Conservation (phyloP, 2,329 filamentous ascomycete genomes). For the Trichoderma sp. region DNA sequence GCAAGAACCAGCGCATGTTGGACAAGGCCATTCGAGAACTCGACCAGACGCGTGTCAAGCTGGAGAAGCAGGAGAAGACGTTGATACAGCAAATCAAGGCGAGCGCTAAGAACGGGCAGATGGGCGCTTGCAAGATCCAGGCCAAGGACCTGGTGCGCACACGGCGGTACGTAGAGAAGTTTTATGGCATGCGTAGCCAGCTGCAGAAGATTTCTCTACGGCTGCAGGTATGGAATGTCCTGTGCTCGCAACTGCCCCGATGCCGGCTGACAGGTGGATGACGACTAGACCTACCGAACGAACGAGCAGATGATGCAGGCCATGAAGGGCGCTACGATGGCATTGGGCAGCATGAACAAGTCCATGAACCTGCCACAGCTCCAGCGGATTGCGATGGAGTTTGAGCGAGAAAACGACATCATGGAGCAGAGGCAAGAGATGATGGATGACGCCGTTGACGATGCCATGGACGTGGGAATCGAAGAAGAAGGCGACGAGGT, state of each 20-base stretch:
- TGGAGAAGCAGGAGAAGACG: slow-evolving; percentile 99
- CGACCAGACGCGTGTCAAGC: slow-evolving; percentile 89
- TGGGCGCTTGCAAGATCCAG: slow-evolving; percentile 98
- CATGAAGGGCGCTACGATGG: slow-evolving; percentile 95
- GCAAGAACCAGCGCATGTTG: slow-evolving; percentile 93
- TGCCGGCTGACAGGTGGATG: slow-evolving; percentile 25
- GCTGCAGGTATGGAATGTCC: slow-evolving; percentile 68
- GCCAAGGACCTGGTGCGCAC: slow-evolving; percentile 96
- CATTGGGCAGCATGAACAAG: slow-evolving; percentile 94
- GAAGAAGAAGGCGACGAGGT: slow-evolving; percentile 97
- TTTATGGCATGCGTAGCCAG: slow-evolving; percentile 97
- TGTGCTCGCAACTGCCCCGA: neutral
- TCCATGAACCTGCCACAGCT: slow-evolving; percentile 96
- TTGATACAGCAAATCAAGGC: slow-evolving; percentile 95
- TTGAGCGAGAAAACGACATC: slow-evolving; percentile 97
- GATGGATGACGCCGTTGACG: slow-evolving; percentile 99
- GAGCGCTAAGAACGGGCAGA: slow-evolving; percentile 95
- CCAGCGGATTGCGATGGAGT: slow-evolving; percentile 97
- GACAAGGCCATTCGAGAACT: slow-evolving; percentile 97
- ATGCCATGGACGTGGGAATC: slow-evolving; percentile 85
- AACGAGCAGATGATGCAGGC: slow-evolving; percentile 99
- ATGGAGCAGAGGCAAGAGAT: slow-evolving; percentile 99
- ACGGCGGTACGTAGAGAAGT: slow-evolving; percentile 93
- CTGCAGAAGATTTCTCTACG: slow-evolving; percentile 92
- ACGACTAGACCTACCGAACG: slow-evolving; percentile 80